phyloP scores from a whole-genome alignment of 208 protist genomes.

The Trypanosoma brucei region DNA sequence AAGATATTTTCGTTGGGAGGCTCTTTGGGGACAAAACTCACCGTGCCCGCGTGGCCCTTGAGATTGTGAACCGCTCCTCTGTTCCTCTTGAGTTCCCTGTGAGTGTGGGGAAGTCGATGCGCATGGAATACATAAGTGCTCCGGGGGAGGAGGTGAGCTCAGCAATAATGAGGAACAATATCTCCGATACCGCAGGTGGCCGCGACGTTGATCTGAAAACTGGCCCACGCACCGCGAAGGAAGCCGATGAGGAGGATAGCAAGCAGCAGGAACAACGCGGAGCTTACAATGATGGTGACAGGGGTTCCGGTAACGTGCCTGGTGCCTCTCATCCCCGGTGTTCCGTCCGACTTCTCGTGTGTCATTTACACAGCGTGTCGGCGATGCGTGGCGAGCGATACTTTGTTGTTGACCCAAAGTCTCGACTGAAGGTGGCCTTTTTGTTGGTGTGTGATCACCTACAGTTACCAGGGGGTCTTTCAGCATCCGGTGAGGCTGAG shows the following conservation, averaged over 20 bases:
- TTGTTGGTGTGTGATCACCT: constrained; percentile 50
- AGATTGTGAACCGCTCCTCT: constrained; percentile 69
- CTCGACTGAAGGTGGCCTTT: constrained; percentile 71
- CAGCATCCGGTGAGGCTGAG: constrained; percentile 55
- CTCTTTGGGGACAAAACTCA: constrained; percentile 61
- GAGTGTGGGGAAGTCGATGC: constrained; percentile 79
- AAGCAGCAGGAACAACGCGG: not conserved
- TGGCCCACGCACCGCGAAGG: not conserved
- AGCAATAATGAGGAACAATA: not conserved
- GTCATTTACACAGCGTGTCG: constrained; percentile 61
- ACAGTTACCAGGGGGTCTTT: constrained; percentile 27
- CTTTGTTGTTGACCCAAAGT: constrained; percentile 77
- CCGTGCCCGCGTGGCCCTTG: constrained; percentile 55
- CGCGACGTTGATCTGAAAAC: not conserved
- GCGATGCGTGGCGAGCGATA: constrained; percentile 50
- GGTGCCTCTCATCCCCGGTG: constrained; percentile 26
- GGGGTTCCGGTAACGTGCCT: not conserved
- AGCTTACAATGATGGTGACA: not conserved
- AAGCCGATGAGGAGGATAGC: not conserved
- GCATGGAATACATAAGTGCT: constrained; percentile 50
- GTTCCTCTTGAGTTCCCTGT: constrained; percentile 82
- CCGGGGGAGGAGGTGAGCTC: constrained; percentile 5
- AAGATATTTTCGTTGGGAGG: constrained; percentile 56
- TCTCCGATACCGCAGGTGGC: not conserved
- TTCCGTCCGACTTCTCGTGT: constrained; percentile 64